Conservation (phyloP, 1,284 basidiomycete genomes). For the Phaffia rhodozyma region DNA sequence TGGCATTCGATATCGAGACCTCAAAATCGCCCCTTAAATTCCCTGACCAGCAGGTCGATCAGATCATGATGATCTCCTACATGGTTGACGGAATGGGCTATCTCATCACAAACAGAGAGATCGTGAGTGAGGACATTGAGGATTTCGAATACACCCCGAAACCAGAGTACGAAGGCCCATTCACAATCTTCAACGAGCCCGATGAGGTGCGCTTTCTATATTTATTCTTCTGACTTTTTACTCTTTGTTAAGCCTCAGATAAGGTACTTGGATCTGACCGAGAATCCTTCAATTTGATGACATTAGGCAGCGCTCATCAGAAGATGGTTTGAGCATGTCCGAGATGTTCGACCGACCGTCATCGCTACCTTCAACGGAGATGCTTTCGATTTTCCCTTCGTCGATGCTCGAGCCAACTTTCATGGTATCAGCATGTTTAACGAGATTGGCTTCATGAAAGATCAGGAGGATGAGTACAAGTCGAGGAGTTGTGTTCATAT, state of each 20-base stretch:
- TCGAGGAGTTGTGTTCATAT: slow-evolving; percentile 88
- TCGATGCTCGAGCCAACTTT: slow-evolving; percentile 71
- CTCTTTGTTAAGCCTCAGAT: slow-evolving; percentile 8
- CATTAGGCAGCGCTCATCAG: slow-evolving; percentile 58
- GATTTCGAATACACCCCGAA: slow-evolving; percentile 99
- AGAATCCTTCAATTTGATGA: neutral
- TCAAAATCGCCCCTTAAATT: slow-evolving; percentile 98
- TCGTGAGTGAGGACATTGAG: slow-evolving; percentile 93
- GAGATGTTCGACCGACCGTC: slow-evolving; percentile 85
- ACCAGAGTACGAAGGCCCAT: slow-evolving; percentile 94
- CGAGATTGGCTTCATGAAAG: slow-evolving; percentile 85
- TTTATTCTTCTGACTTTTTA: neutral
- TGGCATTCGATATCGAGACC: slow-evolving; percentile 99
- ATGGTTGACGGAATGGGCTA: slow-evolving; percentile 87
- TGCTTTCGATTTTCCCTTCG: slow-evolving; percentile 98
- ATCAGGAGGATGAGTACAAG: slow-evolving; percentile 93
- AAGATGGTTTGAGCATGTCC: slow-evolving; percentile 88
- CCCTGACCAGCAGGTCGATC: slow-evolving; percentile 88
- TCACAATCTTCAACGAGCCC: slow-evolving; percentile 88
- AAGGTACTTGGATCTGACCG: neutral
- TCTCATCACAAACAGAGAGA: slow-evolving; percentile 94
- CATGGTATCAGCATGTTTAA: slow-evolving; percentile 95
- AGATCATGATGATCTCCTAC: slow-evolving; percentile 99
- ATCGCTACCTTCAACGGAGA: slow-evolving; percentile 99
- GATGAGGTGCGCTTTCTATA: slow-evolving; percentile 55